Base-by-base conservation (phyloP, 116 monocot species). In the Thalassia testudinum region DNA sequence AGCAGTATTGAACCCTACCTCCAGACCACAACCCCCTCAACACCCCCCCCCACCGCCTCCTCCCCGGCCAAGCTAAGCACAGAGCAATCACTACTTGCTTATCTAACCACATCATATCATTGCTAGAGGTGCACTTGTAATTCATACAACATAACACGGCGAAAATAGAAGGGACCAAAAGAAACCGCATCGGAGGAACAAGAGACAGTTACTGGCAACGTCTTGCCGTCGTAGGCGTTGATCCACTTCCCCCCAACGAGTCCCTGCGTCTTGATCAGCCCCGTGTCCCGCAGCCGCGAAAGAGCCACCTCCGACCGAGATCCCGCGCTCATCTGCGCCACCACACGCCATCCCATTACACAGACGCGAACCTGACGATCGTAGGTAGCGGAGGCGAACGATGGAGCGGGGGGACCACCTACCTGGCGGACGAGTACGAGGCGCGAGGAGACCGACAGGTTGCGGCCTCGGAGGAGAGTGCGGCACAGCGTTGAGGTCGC, bases 151-250 rank as follows among this genome's bases (percentile, higher is more conserved):
- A 16, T 42, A 42, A 12, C 42, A 42, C 16, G 42, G 42, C 11
- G 16, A 42, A 42, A 42, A 12, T 11, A 16, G 42, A 42, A n/a
- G n/a, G n/a, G n/a, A n/a, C n/a, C n/a, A n/a, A n/a, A n/a, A n/a
- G n/a, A n/a, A n/a, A n/a, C n/a, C n/a, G n/a, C n/a, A n/a, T n/a
- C n/a, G n/a, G n/a, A n/a, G n/a, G n/a, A n/a, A n/a, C n/a, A n/a
- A n/a, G n/a, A n/a, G n/a, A n/a, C n/a, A n/a, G n/a, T n/a, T n/a
- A 93, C 93, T 87, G 87, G 59, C 37, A 93, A 43, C 0, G 75
- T 84, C 54, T 93, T 87, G 11, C 93, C 93, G 68, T 93, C 93
- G 45, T 87, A 81, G 11, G 93, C 72, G 60, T 95, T 84, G 43
- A 62, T 47, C 93, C 93, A 95, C 53, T 84, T 81, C 15, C 88